Evolutionary conservation across 495 filamentous ascomycete genomes (phyloP).

Genomic region (Trichoderma gamsii): DNA sequence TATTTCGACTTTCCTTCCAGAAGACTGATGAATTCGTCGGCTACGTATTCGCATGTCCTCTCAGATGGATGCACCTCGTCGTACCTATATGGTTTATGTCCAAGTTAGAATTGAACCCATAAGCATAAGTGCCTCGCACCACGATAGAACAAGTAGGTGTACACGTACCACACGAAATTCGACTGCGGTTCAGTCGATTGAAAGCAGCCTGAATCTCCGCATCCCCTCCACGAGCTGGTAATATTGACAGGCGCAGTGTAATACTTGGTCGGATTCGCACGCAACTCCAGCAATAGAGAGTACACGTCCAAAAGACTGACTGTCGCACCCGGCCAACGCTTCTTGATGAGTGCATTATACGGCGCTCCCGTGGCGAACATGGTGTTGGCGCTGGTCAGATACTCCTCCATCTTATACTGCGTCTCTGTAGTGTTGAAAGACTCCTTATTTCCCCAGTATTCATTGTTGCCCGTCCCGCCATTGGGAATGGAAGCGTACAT

Average conservation of each 20-base stretch:
- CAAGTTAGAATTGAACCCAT: neutral
- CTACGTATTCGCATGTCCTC: conserved; percentile 39
- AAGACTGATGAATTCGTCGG: conserved; percentile 6
- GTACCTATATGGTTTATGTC: conserved; percentile 30
- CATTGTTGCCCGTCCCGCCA: conserved; percentile 44
- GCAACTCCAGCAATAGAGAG: conserved; percentile 56
- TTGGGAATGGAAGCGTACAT: conserved; percentile 48
- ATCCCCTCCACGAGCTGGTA: conserved; percentile 53
- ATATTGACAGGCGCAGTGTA: conserved; percentile 59
- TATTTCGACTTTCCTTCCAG: neutral
- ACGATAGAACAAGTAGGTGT: neutral
- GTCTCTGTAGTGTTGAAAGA: conserved; percentile 45
- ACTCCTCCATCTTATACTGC: conserved; percentile 54
- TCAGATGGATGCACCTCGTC: conserved; percentile 64
- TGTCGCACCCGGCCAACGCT: conserved; percentile 52
- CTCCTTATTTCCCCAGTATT: conserved; percentile 56
- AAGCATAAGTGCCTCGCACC: neutral
- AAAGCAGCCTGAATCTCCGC: conserved; percentile 29
- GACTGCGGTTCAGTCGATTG: conserved; percentile 26
- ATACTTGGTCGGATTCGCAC: conserved; percentile 50
- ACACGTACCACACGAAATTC: conserved; percentile 31
- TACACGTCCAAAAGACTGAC: conserved; percentile 62
- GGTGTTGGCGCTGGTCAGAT: conserved; percentile 55
- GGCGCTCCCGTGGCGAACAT: conserved; percentile 57
- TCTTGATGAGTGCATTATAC: conserved; percentile 44